Evolutionary conservation across 306 rosid species (phyloP).

Genomic region (Cicer yamashitae): DNA sequence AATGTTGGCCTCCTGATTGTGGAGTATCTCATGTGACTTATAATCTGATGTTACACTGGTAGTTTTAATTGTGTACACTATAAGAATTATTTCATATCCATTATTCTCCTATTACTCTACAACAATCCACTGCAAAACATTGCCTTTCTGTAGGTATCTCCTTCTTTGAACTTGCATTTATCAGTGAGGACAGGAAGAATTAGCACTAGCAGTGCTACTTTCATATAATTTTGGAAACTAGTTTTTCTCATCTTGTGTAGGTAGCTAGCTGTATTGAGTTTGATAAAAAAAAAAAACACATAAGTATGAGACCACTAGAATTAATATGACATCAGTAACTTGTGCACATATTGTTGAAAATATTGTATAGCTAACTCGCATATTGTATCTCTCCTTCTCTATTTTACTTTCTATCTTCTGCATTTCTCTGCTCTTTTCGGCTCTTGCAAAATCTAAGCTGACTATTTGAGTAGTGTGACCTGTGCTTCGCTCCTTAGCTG

Average conservation of each 20-base stretch:
- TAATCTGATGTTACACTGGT: constrained; percentile 3
- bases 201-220: neutral
- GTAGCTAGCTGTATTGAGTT: constrained; percentile 7
- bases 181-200: constrained; percentile 9
- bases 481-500: constrained; percentile 2
- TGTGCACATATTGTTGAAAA: neutral
- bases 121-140: constrained; percentile 25
- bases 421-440: neutral
- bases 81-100: neutral
- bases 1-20: neutral
- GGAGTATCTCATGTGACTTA: neutral
- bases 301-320: neutral
- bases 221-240: neutral
- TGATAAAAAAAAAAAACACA: neutral
- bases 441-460: constrained; percentile 5
- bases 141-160: neutral
- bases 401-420: neutral
- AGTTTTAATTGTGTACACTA: neutral
- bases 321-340: neutral
- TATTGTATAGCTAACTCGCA: neutral
- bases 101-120: neutral
- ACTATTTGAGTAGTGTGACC: neutral
- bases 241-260: neutral
- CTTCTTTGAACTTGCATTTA: constrained; percentile 5
- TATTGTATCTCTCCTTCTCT: neutral